Percentiles rank a stretch among this genome's conserved stretches.
Evolutionary conservation across 768 basidiomycete species (phyloP).

Genomic region (Trichaptum fuscoviolaceum): DNA sequence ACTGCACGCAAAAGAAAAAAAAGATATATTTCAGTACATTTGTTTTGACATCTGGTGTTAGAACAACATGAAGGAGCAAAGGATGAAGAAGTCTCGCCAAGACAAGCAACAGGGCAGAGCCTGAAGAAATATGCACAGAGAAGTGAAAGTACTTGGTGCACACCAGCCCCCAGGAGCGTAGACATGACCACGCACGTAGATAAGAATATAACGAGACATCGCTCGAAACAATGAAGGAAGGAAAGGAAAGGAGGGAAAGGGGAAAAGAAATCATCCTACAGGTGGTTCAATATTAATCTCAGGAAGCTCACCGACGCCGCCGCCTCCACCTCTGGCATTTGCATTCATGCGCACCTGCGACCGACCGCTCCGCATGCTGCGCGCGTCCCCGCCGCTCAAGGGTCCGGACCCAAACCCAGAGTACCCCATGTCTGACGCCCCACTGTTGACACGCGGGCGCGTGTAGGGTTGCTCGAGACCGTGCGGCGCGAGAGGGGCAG

Average conservation of each 20-base stretch:
- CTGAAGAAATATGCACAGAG: not conserved
- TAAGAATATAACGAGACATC: not conserved
- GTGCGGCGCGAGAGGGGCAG: not conserved
- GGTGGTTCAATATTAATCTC: slow-evolving; percentile 5
- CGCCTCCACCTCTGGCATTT: not conserved
- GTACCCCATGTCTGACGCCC: not conserved
- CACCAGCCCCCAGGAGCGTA: not conserved
- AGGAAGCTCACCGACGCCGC: not conserved
- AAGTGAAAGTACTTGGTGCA: not conserved
- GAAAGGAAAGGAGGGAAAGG: slow-evolving; percentile 1
- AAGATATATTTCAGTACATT: slow-evolving; percentile 1
- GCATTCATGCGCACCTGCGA: not conserved
- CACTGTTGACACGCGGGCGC: not conserved
- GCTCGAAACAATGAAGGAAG: not conserved
- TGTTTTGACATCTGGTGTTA: not conserved
- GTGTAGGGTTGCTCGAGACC: not conserved
- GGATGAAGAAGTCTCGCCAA: not conserved
- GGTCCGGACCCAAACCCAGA: not conserved
- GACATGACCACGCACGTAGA: not conserved
- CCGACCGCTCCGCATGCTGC: not conserved
- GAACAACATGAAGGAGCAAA: not conserved
- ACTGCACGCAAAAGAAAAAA: not conserved
- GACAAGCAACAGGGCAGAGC: not conserved
- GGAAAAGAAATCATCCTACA: slow-evolving; percentile 3
- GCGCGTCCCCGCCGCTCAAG: not conserved